Base-by-base conservation (phyloP, 2,329 filamentous ascomycete species). In the Cercospora sp. region DNA sequence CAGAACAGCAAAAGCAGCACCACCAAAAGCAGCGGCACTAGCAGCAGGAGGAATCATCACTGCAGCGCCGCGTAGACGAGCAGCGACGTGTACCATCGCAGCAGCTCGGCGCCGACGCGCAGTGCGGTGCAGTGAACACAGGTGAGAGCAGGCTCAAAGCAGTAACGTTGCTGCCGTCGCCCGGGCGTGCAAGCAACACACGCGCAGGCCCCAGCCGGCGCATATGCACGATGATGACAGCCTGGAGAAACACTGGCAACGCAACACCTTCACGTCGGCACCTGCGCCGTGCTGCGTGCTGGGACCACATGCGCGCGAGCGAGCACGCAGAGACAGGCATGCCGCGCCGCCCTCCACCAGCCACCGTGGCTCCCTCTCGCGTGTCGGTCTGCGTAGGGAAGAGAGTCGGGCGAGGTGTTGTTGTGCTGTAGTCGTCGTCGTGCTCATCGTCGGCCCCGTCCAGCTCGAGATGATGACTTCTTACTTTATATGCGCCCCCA, bases 191-290 rank as follows among this genome's bases (percentile, higher is more conserved):
- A 36, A 36, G 33, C 33, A 36, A 36, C 33, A 36, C 36, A 36
- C 33, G 33, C 33, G 33, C 33, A 36, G 33, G 33, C 33, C 33
- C 33, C 20, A 3, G 53, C 23, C 53, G n/a, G 53, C 23, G 53
- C 28, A 30, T 31, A 57, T 57, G 53, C 53, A 57, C 53, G 53
- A 57, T 57, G 53, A 57, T 57, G 53, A n/a, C 53, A 57, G 12
- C 26, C 53, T 18, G 45, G 45, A 51, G 45, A 39, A 39, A 39
- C 16, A 16, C n/a, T 39, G 36, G 36, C 48, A 53, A 53, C 23
- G 18, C 48, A 23, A 16, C 48, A 12, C 42, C 9, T 51, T 51
- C 45, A 51, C 45, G 18, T 51, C 45, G 45, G 45, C 45, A 51
- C 45, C 45, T 51, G 18, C 18, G 45, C 45, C 18, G 45, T 51